These are phyloP conservation scores for Trametes sp. DNA, from an alignment of 1,284 basidiomycete genomes.

Conservation along the genomic window DNA sequence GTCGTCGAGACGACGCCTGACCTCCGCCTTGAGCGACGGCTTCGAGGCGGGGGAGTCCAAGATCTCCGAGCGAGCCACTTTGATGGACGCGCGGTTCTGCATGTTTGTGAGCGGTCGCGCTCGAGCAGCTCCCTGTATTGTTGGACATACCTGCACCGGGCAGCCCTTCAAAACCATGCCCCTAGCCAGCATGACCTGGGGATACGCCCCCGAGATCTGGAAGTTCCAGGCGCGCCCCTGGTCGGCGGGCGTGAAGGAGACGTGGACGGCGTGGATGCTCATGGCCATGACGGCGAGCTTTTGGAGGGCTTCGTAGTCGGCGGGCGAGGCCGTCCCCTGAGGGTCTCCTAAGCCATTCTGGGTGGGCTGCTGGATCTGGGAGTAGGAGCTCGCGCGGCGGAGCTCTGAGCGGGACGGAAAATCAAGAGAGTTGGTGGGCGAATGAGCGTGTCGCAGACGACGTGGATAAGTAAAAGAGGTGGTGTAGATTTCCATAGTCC, in stretches of 20 bases:
- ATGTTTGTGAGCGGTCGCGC: not conserved
- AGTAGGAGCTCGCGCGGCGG: constrained; percentile 55
- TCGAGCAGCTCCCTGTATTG: not conserved
- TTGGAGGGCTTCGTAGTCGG: constrained; percentile 79
- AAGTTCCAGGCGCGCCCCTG: constrained; percentile 86
- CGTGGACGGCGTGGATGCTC: constrained; percentile 82
- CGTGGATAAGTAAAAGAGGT: constrained; percentile 90
- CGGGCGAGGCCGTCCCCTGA: constrained; percentile 46
- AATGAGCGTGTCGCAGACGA: constrained; percentile 71
- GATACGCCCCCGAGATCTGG: constrained; percentile 89
- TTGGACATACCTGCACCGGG: constrained; percentile 74
- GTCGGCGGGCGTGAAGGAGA: constrained; percentile 80
- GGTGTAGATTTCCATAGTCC: constrained; percentile 89
- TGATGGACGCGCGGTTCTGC: constrained; percentile 86
- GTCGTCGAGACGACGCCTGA: constrained; percentile 89
- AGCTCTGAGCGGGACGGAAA: constrained; percentile 52
- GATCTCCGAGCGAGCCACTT: constrained; percentile 91
- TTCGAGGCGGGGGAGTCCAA: constrained; percentile 85
- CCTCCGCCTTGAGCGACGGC: constrained; percentile 87
- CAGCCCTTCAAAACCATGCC: constrained; percentile 91
- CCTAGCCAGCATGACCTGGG: constrained; percentile 91
- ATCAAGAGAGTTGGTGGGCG: constrained; percentile 69
- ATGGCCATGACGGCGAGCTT: constrained; percentile 84
- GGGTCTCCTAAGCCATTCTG: constrained; percentile 44
- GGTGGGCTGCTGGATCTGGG: constrained; percentile 49